phyloP scores from a whole-genome alignment of 352 stramenopile genomes.

The Phytophthora pisi region DNA sequence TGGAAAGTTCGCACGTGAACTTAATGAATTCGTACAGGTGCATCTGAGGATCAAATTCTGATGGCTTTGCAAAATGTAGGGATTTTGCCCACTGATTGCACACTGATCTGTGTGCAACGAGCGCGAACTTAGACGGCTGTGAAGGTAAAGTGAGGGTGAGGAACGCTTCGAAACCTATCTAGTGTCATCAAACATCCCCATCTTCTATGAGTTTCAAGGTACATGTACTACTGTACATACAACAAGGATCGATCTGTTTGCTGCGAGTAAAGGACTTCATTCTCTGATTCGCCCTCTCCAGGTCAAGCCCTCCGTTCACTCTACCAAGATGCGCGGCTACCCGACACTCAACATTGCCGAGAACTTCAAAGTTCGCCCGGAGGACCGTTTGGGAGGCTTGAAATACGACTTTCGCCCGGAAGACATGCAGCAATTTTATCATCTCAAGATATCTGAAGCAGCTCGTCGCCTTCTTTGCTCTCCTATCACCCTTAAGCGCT shows the following conservation, averaged over 20 bases:
- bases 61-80: too few species aligned
- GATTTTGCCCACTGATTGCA: too few species aligned
- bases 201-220: not conserved
- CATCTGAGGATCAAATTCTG: too few species aligned
- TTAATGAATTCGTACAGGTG: too few species aligned
- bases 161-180: too few species aligned
- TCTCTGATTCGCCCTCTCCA: not conserved
- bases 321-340: not conserved
- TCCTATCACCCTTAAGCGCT: constrained; percentile 12
- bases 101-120: too few species aligned
- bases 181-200: too few species aligned
- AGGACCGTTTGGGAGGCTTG: not conserved
- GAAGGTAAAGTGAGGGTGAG: too few species aligned
- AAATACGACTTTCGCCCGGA: not conserved
- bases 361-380: not conserved
- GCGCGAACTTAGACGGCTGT: too few species aligned
- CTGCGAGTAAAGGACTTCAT: not conserved
- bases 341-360: not conserved
- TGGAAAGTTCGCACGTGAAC: too few species aligned
- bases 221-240: not conserved
- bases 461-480: not conserved
- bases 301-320: not conserved
- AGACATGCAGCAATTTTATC: constrained; percentile 3
- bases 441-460: not conserved
- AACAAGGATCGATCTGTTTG: not conserved